Evolutionary conservation across 441 rosid genomes (phyloP).

Genomic region (Populus hybrid): DNA sequence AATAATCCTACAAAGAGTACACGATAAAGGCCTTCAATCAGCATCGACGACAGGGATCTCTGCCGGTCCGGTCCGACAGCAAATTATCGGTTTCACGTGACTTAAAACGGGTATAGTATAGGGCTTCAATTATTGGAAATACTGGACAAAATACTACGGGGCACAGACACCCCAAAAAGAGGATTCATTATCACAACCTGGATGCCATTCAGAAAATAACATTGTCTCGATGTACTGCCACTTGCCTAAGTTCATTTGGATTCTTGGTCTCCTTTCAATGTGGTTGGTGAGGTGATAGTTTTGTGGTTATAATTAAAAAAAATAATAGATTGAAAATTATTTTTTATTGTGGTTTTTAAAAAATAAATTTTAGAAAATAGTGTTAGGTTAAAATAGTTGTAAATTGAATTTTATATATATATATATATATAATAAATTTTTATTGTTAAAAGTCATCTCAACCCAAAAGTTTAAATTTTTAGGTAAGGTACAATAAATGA

Average conservation of each 20-base stretch:
- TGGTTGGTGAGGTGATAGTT: no score
- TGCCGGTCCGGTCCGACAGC: background rate
- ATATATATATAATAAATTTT: no score
- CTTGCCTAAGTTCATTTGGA: background rate
- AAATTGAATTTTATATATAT: no score
- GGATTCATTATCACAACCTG: background rate
- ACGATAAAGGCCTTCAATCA: background rate
- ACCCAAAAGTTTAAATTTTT: no score
- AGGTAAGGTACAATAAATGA: no score
- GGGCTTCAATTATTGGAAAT: background rate
- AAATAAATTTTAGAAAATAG: no score
- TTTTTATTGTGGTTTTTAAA: no score
- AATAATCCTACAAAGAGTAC: background rate
- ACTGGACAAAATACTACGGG: background rate
- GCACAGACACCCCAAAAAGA: background rate
- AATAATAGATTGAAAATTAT: no score
- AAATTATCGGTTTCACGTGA: background rate
- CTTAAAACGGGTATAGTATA: background rate
- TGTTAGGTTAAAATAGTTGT: no score
- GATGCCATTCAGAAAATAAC: background rate
- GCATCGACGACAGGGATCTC: background rate
- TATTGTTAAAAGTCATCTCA: no score
- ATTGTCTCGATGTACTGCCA: background rate
- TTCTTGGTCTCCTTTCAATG: no score
- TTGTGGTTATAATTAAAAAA: no score